A percentile compares a stretch with the other conserved stretches of the same genome.
Evolutionary conservation across 805 yeast species (phyloP).

Genomic region (Wickerhamiella parazyma): DNA sequence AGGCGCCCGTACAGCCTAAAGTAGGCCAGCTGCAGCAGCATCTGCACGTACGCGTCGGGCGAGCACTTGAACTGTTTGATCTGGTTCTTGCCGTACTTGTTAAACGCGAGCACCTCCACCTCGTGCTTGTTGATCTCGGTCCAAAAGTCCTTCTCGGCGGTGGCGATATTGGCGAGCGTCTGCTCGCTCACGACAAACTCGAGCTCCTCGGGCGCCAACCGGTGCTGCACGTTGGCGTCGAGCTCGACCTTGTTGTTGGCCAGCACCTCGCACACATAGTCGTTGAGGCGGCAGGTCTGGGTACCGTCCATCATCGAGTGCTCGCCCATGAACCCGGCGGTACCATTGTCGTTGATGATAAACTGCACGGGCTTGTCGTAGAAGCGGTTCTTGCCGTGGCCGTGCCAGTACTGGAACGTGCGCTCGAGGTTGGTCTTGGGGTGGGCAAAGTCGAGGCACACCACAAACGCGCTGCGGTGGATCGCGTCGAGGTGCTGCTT

Average conservation of each 20-base stretch:
- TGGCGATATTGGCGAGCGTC: constrained; percentile 36
- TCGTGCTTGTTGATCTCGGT: constrained; percentile 52
- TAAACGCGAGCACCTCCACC: constrained; percentile 64
- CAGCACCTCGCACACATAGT: constrained; percentile 50
- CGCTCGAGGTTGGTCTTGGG: constrained; percentile 76
- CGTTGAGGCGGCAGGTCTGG: constrained; percentile 80
- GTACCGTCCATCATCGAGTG: constrained; percentile 98
- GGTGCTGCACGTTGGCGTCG: constrained; percentile 17
- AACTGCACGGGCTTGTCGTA: constrained; percentile 87
- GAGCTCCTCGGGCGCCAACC: constrained; percentile 27
- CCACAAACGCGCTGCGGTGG: constrained; percentile 62
- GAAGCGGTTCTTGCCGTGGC: constrained; percentile 82
- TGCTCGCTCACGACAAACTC: constrained; percentile 43
- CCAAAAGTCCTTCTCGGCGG: constrained; percentile 45
- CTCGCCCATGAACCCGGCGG: constrained; percentile 89
- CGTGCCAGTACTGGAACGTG: constrained; percentile 83
- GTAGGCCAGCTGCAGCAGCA: constrained; percentile 82
- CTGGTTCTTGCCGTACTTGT: constrained; percentile 72
- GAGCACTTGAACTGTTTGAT: constrained; percentile 76
- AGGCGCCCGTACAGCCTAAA: constrained; percentile 66
- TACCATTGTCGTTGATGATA: constrained; percentile 66
- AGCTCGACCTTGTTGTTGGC: constrained; percentile 33
- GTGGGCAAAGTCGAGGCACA: constrained; percentile 58
- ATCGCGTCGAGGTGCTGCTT: constrained; percentile 49
- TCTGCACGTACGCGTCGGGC: constrained; percentile 89